Evolutionary conservation across 208 protist genomes (phyloP), one percentile per base, ranked within the genome.

Genomic region (Wallacemonas sp.): DNA sequence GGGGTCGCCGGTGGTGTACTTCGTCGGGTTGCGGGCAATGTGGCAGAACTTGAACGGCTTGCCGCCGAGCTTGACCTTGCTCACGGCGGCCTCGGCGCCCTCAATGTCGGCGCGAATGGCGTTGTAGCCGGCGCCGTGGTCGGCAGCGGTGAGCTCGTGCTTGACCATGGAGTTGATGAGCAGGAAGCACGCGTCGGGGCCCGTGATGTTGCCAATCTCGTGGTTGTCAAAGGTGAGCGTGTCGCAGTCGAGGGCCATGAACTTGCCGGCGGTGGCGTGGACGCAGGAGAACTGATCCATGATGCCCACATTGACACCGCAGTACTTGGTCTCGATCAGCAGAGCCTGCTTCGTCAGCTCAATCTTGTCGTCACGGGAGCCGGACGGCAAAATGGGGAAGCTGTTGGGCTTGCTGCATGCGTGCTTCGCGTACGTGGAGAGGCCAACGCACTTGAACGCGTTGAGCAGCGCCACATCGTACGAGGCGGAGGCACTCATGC

Each of bases 201-300:
- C 77, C 28, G 76, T 81, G 31, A 83, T 72, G 57, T 83, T 77
- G 44, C 57, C 65, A 52, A 87, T 69, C 22, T 74, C 62, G 71
- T 85, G 72, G 46, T 74, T 84, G 39, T 74, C 36, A 75, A 77
- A 86, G 25, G 64, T 76, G 11, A 88, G 74, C 8, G 82, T 77
- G 62, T 80, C 74, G 74, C 89, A 97, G 76, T 97, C 92, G 44
- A 85, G 67, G 28, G 70, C 78, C 76, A 89, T 85, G 61, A 89
- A 86, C 44, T 69, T 76, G 22, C 68, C 76, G 31, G 61, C 66
- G n/a, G 84, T 81, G 38, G 90, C 79, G 57, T 95, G 83, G 48
- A 84, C 83, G 11, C 80, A 81, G 46, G 84, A 77, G 65, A 92
- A 87, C 77, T 97, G 89, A 67, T 95, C 89, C 87, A 95, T 93